These are phyloP conservation scores for Cyberlindnera galapagoensis DNA, from an alignment of 805 yeast genomes.

Conservation along the genomic window DNA sequence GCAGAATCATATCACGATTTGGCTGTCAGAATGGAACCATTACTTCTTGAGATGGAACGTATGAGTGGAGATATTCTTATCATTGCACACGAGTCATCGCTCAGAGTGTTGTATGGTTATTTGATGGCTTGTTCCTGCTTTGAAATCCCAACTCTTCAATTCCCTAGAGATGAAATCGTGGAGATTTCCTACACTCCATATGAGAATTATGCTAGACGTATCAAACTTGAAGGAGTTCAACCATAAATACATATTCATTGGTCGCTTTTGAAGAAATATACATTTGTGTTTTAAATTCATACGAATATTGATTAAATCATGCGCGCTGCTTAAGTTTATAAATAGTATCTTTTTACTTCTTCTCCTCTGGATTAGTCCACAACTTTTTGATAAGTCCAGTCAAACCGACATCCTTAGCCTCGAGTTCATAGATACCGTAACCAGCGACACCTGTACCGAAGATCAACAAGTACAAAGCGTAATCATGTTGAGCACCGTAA, in stretches of 20 bases:
- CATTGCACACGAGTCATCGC: slow-evolving; percentile 88
- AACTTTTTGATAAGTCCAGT: slow-evolving; percentile 53
- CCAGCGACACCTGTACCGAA: slow-evolving; percentile 66
- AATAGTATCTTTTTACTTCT: too few relatives aligned
- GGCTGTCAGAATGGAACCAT: slow-evolving; percentile 90
- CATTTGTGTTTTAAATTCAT: slow-evolving; percentile 1
- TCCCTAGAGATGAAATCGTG: slow-evolving; percentile 77
- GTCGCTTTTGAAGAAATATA: not conserved
- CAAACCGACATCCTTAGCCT: slow-evolving; percentile 75
- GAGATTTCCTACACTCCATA: slow-evolving; percentile 87
- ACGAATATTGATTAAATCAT: too few relatives aligned
- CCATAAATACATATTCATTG: not conserved
- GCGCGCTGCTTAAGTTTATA: too few relatives aligned
- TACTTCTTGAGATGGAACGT: slow-evolving; percentile 89
- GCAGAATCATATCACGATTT: slow-evolving; percentile 95
- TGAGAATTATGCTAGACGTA: slow-evolving; percentile 57
- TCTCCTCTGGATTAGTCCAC: slow-evolving; percentile 41
- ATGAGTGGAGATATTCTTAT: slow-evolving; percentile 81
- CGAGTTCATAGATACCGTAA: slow-evolving; percentile 78
- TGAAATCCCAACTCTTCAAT: slow-evolving; percentile 76
- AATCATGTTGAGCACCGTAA: slow-evolving; percentile 69
- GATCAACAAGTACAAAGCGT: slow-evolving; percentile 61
- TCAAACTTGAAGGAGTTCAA: slow-evolving; percentile 28
- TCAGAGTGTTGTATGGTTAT: slow-evolving; percentile 88
- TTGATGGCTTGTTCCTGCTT: slow-evolving; percentile 85